Conservation (phyloP, 345 rosid species). For the Citrus maxima region DNA sequence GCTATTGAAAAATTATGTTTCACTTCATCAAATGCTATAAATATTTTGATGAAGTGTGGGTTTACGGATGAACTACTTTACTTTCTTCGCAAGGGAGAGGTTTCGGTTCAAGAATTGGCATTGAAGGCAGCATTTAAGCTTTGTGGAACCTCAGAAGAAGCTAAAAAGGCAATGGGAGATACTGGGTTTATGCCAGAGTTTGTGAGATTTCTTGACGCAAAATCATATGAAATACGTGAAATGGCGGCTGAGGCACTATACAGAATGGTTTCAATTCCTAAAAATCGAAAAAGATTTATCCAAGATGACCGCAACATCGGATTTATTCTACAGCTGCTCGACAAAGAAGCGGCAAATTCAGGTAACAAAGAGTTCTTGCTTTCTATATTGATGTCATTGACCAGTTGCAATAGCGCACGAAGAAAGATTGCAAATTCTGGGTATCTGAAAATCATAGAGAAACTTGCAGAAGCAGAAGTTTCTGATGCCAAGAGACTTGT, state of each 20-base stretch:
- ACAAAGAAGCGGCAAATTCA: conserved; percentile 55
- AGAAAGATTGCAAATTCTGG: conserved; percentile 76
- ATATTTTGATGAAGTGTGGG: conserved; percentile 41
- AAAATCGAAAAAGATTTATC: conserved; percentile 60
- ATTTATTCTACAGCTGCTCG: conserved; percentile 56
- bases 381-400: conserved; percentile 65
- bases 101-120: conserved; percentile 70
- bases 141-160: conserved; percentile 58
- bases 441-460: conserved; percentile 75
- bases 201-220: conserved; percentile 68
- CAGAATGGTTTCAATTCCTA: conserved; percentile 53
- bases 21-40: conserved; percentile 39
- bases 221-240: conserved; percentile 67
- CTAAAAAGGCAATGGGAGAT: conserved; percentile 67
- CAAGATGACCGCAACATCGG: conserved; percentile 70
- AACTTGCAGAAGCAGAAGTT: conserved; percentile 79
- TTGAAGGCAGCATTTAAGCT: conserved; percentile 65
- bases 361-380: conserved; percentile 58
- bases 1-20: conserved; percentile 76
- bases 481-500: conserved; percentile 81
- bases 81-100: conserved; percentile 62
- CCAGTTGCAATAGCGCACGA: conserved; percentile 68
- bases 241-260: conserved; percentile 72
- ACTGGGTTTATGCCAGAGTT: conserved; percentile 82
- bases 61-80: conserved; percentile 55